Base-by-base conservation (phyloP, 768 basidiomycete genomes). In the Lactarius sp. region DNA sequence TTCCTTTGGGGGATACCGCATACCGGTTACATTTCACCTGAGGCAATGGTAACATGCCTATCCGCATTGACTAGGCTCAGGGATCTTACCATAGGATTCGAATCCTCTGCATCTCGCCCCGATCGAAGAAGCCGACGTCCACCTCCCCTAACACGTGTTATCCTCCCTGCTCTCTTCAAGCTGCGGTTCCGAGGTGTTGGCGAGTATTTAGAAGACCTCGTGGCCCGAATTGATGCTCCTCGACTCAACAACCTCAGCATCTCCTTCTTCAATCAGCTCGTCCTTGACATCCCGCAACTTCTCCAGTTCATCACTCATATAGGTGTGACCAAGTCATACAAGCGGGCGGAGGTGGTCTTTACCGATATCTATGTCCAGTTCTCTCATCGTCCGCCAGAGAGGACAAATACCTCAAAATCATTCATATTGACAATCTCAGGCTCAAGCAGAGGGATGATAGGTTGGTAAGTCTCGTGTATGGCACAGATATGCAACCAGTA, bases 181-280 rank as follows among this genome's bases (percentile, higher is more conserved):
- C 27, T 27, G 27, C 0, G 36, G 1, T 55, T 61, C 46, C 6
- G 10, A 13, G 53, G 60, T n/a, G 37, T 36, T 10, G 50, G 60
- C 37, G 46, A 61, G 31, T 54, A 61, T 39, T 16, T 61, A 34
- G 60, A 61, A 6, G 60, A 33, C 37, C 18, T 61, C 46, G 10
- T 50, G 6, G 20, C 60, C 36, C 20, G 44, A 31, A 47, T 61
- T 36, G 52, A 47, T 22, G 36, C 44, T 18, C 60, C 60, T 39
- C 46, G n/a, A 12, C 36, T 61, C 22, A 1, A 55, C 3, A 3
- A 31, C 6, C 7, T 55, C 18, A n/a, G 8, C 2, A 31, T 55
- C 54, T 7, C 10, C 0, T 49, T 37, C 34, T 18, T 54, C 46
- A 27, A 46, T 14, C 60, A 46, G 10, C 18, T 61, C 1, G 39